Conservation (phyloP, 495 filamentous ascomycete genomes). For the Durotheca rogersii region DNA sequence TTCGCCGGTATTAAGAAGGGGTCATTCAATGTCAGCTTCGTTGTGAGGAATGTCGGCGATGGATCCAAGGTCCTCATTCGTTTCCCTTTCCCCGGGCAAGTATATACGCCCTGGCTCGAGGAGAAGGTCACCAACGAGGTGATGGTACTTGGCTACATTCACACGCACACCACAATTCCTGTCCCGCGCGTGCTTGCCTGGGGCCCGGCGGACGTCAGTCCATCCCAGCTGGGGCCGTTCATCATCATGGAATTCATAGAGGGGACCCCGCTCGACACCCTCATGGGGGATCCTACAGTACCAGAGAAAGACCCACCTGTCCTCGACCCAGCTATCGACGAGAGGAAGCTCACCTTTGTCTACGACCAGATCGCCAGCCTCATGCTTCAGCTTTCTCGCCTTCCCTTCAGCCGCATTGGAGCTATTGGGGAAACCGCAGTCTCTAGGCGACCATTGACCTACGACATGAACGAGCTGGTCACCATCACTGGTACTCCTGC, state of each 20-base stretch:
- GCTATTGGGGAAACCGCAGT: slow-evolving; percentile 20
- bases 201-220: slow-evolving; percentile 41
- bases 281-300: slow-evolving; percentile 39
- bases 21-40: no score
- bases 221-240: slow-evolving; percentile 43
- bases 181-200: slow-evolving; percentile 43
- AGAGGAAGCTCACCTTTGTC: slow-evolving; percentile 33
- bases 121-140: slow-evolving; percentile 51
- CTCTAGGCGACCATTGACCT: not conserved
- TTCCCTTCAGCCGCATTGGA: slow-evolving; percentile 41
- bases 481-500: no score
- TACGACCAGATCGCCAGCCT: slow-evolving; percentile 43
- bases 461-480: not conserved
- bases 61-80: slow-evolving; percentile 17
- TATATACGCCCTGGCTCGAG: slow-evolving; percentile 20
- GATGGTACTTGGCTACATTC: no score
- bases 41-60: no score
- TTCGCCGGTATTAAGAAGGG: no score
- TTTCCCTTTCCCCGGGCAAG: not conserved
- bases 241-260: slow-evolving; percentile 29
- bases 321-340: slow-evolving; percentile 40
- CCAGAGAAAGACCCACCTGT: slow-evolving; percentile 30
- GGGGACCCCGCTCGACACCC: slow-evolving; percentile 4
- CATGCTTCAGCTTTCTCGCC: slow-evolving; percentile 43
- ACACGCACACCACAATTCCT: slow-evolving; percentile 45